These are phyloP conservation scores for Raddia distichophylla DNA, from an alignment of 176 grass and related monocot species.

Conservation along the genomic window DNA sequence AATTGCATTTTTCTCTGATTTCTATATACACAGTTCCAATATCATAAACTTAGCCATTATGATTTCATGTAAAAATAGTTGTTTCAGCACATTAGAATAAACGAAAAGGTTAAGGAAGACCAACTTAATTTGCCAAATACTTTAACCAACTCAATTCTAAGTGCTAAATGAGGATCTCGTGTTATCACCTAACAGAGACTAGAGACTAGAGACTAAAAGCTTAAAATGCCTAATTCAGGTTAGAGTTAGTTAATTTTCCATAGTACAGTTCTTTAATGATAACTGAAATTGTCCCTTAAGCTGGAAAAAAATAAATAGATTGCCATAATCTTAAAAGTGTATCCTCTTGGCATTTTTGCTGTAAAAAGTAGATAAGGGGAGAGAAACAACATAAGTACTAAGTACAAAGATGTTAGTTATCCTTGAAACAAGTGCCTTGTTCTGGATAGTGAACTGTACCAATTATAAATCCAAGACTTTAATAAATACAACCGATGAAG, in stretches of 20 bases:
- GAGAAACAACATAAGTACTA: constrained; percentile 9
- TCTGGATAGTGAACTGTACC: constrained; percentile 33
- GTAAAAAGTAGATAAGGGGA: constrained; percentile 27
- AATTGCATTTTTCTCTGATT: constrained; percentile 23
- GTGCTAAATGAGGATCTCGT: constrained; percentile 24
- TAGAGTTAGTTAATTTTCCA: constrained; percentile 14
- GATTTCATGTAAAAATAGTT: constrained; percentile 52
- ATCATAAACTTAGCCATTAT: constrained; percentile 39
- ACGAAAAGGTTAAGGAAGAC: constrained; percentile 5
- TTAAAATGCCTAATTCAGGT: constrained; percentile 33
- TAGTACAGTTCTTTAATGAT: background rate
- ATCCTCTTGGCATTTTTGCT: constrained; percentile 34
- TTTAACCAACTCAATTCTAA: background rate
- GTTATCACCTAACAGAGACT: constrained; percentile 35
- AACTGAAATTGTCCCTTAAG: background rate
- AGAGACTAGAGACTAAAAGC: constrained; percentile 35
- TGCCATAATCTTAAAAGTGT: constrained; percentile 7
- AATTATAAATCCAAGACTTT: background rate
- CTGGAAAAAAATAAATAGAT: background rate
- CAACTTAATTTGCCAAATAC: constrained; percentile 15
- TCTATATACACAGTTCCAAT: constrained; percentile 21
- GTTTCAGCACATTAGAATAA: constrained; percentile 33
- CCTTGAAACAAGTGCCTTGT: constrained; percentile 38
- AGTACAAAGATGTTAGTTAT: constrained; percentile 54
- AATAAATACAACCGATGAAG: constrained; percentile 32